Base-by-base conservation (phyloP, 345 rosid genomes). In the Brassica cretica region DNA sequence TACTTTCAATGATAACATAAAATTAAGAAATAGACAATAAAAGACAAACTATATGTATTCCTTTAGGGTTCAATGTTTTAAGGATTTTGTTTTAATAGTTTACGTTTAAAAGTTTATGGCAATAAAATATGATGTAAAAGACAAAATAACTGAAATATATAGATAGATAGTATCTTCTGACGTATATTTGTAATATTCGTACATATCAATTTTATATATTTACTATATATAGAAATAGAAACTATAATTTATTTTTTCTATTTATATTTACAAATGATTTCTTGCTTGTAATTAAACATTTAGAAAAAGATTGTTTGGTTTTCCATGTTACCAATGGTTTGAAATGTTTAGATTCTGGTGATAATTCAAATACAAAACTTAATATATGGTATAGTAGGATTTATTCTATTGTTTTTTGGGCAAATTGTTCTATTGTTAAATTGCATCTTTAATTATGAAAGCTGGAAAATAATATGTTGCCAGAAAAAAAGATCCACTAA, bases 381-480 rank as follows among this genome's bases (percentile, higher is more conserved):
- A n/a, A 3, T 35, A 16, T 32, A 33, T 64, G 27, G 68, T 16
- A 64, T 33, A 6, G 32, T 32, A 4, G 8, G 12, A 63, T 63
- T 41, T 41, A 14, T 41, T 41, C 1, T 41, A 41, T 41, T 41
- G n/a, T 41, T 41, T 41, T 41, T 41, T n/a, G 12, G 44, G 44
- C 11, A 37, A 37, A 64, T 32, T 64, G 68, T 35, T 32, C 14
- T 32, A 64, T 64, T 64, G 6, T 64, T 35, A 66, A 10, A 37
- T 16, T 18, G 41, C 51, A 65, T 62, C 29, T 62, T 60, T 55
- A 65, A 15, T 46, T 46, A 46, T 51, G 63, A 67, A 74, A 29
- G 78, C 66, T 24, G 72, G 59, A 58, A 39, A 66, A 60, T 5
- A 24, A 60, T 27, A 24, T 60, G 15, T 60, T 60, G 33, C 29